These are phyloP conservation scores for Pseudogymnoascus sp. DNA, from an alignment of 2,329 filamentous ascomycete genomes.

Conservation along the genomic window DNA sequence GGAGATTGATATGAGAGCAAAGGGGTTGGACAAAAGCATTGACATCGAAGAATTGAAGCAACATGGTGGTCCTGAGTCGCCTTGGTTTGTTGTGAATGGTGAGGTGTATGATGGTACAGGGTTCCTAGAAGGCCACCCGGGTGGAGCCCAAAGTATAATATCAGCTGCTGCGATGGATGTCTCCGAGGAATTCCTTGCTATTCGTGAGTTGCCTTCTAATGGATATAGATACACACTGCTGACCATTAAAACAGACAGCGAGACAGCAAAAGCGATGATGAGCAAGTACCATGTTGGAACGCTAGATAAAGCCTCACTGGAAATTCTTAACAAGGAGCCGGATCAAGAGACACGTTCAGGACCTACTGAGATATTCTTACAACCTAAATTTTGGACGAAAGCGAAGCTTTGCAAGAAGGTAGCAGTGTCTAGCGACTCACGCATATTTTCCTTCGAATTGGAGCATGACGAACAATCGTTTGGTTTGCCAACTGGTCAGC, in stretches of 20 bases:
- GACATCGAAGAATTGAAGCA: conserved; percentile 62
- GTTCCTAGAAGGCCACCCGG: conserved; percentile 76
- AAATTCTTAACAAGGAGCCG: conserved; percentile 40
- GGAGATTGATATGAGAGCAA: conserved; percentile 71
- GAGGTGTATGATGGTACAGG: conserved; percentile 81
- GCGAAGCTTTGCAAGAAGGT: conserved; percentile 60
- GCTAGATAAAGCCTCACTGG: conserved; percentile 52
- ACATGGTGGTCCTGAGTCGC: conserved; percentile 55
- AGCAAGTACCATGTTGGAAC: conserved; percentile 74
- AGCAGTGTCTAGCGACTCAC: conserved; percentile 67
- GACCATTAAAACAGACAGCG: conserved; percentile 55
- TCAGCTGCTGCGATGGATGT: conserved; percentile 74
- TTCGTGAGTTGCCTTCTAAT: conserved; percentile 54
- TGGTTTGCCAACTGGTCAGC: conserved; percentile 76
- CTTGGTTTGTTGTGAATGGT: conserved; percentile 84
- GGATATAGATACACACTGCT: neutral
- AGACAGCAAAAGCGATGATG: conserved; percentile 91
- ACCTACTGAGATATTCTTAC: conserved; percentile 53
- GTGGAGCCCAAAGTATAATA: conserved; percentile 76
- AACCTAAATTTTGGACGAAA: conserved; percentile 65
- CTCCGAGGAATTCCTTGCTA: conserved; percentile 84
- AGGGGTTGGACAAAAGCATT: conserved; percentile 54
- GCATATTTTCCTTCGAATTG: conserved; percentile 72
- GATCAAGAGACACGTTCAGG: conserved; percentile 31
- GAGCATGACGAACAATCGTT: conserved; percentile 61